Evolutionary conservation across 1,284 basidiomycete species (phyloP).

Genomic region (Leccinum subrobustum): DNA sequence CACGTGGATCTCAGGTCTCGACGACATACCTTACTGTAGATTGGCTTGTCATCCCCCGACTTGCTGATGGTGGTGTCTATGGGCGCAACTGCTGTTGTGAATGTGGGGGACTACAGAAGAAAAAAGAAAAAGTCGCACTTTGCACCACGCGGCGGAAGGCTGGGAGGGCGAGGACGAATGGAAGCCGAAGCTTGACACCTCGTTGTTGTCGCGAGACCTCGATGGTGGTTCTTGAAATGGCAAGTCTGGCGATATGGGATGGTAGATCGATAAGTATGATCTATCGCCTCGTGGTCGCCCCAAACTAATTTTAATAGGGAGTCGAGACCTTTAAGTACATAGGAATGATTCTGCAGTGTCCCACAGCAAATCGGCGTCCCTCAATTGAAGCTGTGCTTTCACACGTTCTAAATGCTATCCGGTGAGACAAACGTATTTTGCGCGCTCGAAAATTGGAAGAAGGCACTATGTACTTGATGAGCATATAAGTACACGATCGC

Average conservation of each 20-base stretch:
- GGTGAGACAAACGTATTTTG: too few species aligned
- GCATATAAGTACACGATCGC: too few species aligned
- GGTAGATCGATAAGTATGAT: constrained; percentile 14
- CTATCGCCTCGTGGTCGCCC: constrained; percentile 7
- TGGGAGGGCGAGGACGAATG: constrained; percentile 7
- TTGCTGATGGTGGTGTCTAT: neutral
- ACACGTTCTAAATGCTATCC: too few species aligned
- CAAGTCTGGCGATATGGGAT: constrained; percentile 17
- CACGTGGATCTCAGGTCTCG: neutral
- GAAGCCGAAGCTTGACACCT: constrained; percentile 16
- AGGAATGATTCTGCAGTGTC: neutral
- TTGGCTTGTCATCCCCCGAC: constrained; percentile 11
- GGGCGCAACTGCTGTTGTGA: neutral
- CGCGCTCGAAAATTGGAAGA: too few species aligned
- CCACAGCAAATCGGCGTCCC: too few species aligned
- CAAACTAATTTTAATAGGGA: constrained; percentile 8
- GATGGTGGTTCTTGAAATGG: constrained; percentile 26
- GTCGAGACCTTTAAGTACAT: neutral
- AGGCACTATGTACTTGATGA: too few species aligned
- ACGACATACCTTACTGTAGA: constrained; percentile 8
- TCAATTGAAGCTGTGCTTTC: neutral
- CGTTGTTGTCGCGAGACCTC: constrained; percentile 24
- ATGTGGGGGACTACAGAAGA: neutral
- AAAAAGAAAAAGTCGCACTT: constrained; percentile 2
- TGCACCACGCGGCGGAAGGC: constrained; percentile 1